Evolutionary conservation across 78 protist genomes (phyloP), one percentile per base, ranked within the genome.

Genomic region (Cavenderia fasciculata): DNA sequence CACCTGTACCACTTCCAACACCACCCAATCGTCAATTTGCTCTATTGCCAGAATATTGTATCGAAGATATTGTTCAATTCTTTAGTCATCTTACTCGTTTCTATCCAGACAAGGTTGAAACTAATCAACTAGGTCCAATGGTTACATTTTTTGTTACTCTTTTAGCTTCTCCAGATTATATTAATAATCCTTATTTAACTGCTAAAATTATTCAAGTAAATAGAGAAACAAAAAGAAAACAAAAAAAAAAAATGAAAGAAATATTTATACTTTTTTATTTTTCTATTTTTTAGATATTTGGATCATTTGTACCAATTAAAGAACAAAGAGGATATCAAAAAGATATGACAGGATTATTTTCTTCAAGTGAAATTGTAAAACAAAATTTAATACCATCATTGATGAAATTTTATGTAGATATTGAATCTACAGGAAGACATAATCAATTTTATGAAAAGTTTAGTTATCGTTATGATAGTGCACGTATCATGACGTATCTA

Each of bases 371-470:
- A 23, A 40, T 46, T 38, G 74, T 77, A 11, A 54, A 57, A 36
- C 86, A 90, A 18, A 61, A 90, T 25, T 23, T 90, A 16, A 77
- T 72, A 31, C 38, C 72, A 29, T 38, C 91, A 12, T 10, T 90
- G 3, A 73, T 90, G 76, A 69, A 73, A 66, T 74, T 90, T 57
- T 90, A 90, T 52, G 89, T 90, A 6, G 88, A 90, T 44, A 76
- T 90, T 68, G 94, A 90, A 31, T 73, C 71, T 38, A 90, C 94
- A 16, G 94, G 94, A 49, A 79, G 77, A 27, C 66, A 77, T 21
- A 79, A 92, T 51, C 95, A 92, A 44, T 92, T 92, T 4, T 84
- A 62, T 44, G 86, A 72, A 43, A 92, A 92, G 75, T 92, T 82
- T 36, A 33, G 66, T 18, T 71, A 77, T 57, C 70, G 95, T 43